phyloP scores from a whole-genome alignment of 345 rosid genomes.

The Rhodomyrtus tomentosa region DNA sequence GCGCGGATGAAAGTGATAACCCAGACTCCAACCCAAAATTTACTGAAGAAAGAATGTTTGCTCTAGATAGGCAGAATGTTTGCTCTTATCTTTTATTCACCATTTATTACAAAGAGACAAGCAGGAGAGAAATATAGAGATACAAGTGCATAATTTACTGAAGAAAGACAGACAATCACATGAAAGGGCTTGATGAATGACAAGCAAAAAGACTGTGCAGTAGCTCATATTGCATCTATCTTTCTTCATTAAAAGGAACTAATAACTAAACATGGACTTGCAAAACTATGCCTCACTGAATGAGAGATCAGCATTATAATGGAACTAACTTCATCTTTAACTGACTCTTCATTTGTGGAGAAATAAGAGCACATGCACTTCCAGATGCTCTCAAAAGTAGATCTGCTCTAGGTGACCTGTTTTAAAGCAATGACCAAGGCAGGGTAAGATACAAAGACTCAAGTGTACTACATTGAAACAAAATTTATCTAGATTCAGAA shows the following conservation, averaged over 20 bases:
- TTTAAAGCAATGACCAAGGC: background rate
- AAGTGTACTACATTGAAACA: background rate
- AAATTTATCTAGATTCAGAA: background rate
- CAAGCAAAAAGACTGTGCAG: background rate
- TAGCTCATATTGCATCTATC: background rate
- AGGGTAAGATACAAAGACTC: background rate
- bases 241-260: background rate
- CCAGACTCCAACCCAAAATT: background rate
- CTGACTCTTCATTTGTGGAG: background rate
- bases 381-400: background rate
- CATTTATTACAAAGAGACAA: background rate
- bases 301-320: background rate
- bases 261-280: background rate
- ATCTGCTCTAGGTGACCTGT: slow-evolving; percentile 6
- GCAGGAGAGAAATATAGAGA: background rate
- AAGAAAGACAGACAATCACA: background rate
- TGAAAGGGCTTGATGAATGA: background rate
- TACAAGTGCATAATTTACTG: background rate
- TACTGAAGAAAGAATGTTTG: no score
- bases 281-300: background rate
- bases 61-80: background rate
- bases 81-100: background rate
- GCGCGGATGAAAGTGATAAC: background rate
- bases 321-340: slow-evolving; percentile 5
- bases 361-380: slow-evolving; percentile 1